Conservation (phyloP, 352 stramenopile genomes). For the Globisporangium perplexum region DNA sequence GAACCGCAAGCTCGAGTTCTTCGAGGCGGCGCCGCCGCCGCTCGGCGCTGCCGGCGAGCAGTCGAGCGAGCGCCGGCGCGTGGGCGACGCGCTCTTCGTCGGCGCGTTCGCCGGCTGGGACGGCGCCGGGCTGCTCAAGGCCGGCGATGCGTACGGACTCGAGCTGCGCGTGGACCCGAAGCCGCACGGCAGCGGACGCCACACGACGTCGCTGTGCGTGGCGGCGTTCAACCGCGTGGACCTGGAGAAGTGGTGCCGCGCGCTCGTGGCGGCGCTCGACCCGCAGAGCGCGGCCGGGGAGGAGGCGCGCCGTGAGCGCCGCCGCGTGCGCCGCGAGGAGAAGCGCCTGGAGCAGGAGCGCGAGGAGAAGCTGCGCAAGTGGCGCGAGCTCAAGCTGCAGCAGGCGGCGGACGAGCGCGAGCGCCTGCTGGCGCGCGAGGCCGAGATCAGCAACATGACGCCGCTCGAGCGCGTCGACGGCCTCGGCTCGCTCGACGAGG, state of each 20-base stretch:
- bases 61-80: slow-evolving; percentile 18
- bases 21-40: slow-evolving; percentile 18
- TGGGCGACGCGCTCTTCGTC: slow-evolving; percentile 43
- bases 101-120: slow-evolving; percentile 76
- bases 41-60: slow-evolving; percentile 2
- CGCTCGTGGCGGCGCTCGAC: slow-evolving; percentile 66
- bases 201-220: slow-evolving; percentile 44
- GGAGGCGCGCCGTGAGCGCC: slow-evolving; percentile 51
- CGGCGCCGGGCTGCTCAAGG: slow-evolving; percentile 57
- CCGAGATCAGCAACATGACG: slow-evolving; percentile 76
- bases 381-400: slow-evolving; percentile 55
- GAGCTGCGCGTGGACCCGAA: slow-evolving; percentile 73
- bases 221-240: slow-evolving; percentile 79
- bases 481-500: slow-evolving; percentile 65
- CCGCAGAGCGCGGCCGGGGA: slow-evolving; percentile 47
- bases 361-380: slow-evolving; percentile 63
- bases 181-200: slow-evolving; percentile 14
- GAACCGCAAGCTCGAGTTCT: slow-evolving; percentile 79
- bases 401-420: slow-evolving; percentile 52
- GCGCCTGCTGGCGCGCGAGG: slow-evolving; percentile 43
- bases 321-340: slow-evolving; percentile 52
- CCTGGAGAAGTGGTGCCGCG: slow-evolving; percentile 78
- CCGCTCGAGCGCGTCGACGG: slow-evolving; percentile 60
- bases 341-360: slow-evolving; percentile 47
- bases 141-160: slow-evolving; percentile 64